Percentiles rank a stretch among this genome's conserved stretches.
Conservation (phyloP, 306 rosid genomes). For the Dalbergia cochinchinensis region DNA sequence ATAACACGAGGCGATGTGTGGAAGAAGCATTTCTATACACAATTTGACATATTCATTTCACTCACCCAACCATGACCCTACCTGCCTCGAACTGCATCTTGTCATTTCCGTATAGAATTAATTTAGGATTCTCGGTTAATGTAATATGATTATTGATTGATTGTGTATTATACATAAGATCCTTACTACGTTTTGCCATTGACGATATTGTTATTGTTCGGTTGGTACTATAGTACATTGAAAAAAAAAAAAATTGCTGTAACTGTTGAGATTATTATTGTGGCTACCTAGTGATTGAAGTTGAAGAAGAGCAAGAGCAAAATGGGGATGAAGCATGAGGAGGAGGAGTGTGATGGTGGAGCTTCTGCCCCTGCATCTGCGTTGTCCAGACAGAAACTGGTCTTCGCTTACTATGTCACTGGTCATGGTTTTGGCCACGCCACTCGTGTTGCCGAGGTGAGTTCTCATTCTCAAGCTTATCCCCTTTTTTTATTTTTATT, state of each 20-base stretch:
- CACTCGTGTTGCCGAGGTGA: conserved; percentile 92
- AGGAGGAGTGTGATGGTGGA: conserved; percentile 65
- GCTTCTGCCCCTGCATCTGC: conserved; percentile 47
- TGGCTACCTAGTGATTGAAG: background rate
- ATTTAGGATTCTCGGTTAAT: background rate
- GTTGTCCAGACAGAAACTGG: conserved; percentile 67
- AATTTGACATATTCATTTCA: too few relatives aligned
- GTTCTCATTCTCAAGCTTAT: background rate
- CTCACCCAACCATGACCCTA: too few relatives aligned
- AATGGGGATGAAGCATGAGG: conserved; percentile 79
- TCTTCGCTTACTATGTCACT: conserved; percentile 93
- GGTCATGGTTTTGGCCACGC: conserved; percentile 99
- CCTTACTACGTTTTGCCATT: background rate
- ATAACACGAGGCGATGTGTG: background rate
- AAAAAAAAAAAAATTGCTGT: background rate
- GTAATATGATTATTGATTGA: background rate
- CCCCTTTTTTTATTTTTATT: background rate
- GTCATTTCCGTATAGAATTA: too few relatives aligned
- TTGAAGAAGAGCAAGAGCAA: background rate
- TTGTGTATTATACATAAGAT: background rate
- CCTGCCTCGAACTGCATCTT: too few relatives aligned
- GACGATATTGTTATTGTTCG: background rate
- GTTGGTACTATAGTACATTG: background rate
- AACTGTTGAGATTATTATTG: background rate
- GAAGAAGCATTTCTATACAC: background rate